Conservation (phyloP, 306 rosid genomes). For the Cucurbita maxima region DNA sequence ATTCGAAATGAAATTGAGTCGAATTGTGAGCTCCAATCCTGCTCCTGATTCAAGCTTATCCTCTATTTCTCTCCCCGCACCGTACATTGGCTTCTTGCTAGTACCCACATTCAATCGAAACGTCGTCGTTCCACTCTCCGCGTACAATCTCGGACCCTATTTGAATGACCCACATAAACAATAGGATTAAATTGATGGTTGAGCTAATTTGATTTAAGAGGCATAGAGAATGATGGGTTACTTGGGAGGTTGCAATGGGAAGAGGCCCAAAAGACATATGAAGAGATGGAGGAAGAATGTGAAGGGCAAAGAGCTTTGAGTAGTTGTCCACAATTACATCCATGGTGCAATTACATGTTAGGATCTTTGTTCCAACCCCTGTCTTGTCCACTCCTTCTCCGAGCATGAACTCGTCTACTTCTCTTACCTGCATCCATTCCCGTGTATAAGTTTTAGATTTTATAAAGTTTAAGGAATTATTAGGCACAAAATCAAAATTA, state of each 20-base stretch:
- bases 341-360: constrained; percentile 51
- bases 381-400: constrained; percentile 84
- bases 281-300: constrained; percentile 51
- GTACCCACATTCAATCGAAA: constrained; percentile 30
- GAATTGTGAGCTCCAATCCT: constrained; percentile 38
- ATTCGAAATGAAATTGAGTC: constrained; percentile 24
- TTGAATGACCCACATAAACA: not conserved
- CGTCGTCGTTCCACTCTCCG: constrained; percentile 45
- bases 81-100: constrained; percentile 58
- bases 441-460: too few relatives aligned
- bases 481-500: not conserved
- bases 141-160: constrained; percentile 48
- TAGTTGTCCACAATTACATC: constrained; percentile 46
- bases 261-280: constrained; percentile 51
- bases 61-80: constrained; percentile 84
- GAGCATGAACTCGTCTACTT: constrained; percentile 40
- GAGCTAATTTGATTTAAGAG: too few relatives aligned
- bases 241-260: constrained; percentile 49
- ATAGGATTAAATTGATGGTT: not conserved
- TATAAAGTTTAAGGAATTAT: too few relatives aligned
- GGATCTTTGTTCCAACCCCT: constrained; percentile 69
- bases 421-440: constrained; percentile 29
- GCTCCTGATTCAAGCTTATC: constrained; percentile 55
- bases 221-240: constrained; percentile 10
- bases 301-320: constrained; percentile 75